Evolutionary conservation across 495 filamentous ascomycete species (phyloP).

Genomic region (Talaromyces borbonicus): DNA sequence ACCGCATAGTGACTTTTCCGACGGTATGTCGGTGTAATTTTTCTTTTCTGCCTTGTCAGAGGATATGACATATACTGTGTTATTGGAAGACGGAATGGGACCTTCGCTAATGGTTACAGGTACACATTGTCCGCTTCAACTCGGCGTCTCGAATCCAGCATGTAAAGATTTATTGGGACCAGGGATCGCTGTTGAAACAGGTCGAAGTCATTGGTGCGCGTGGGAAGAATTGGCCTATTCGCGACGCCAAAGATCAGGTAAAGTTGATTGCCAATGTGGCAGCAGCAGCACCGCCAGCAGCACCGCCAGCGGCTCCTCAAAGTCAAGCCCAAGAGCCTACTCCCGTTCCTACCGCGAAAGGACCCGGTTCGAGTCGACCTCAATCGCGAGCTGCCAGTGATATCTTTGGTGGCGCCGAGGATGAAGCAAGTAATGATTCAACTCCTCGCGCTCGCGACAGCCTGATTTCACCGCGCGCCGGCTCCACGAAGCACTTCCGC

Average conservation of each 20-base stretch:
- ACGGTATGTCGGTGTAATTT: slow-evolving; percentile 50
- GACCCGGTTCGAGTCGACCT: slow-evolving; percentile 46
- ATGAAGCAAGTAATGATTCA: slow-evolving; percentile 24
- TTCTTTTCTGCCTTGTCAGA: too few species aligned
- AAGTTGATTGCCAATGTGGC: slow-evolving; percentile 51
- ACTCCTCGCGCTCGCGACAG: slow-evolving; percentile 38
- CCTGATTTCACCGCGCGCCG: slow-evolving; percentile 49
- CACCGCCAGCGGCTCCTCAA: slow-evolving; percentile 1
- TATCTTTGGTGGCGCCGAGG: slow-evolving; percentile 46
- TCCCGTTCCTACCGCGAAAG: slow-evolving; percentile 23
- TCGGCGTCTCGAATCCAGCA: slow-evolving; percentile 63
- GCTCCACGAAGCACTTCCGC: slow-evolving; percentile 60
- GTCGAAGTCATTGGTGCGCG: slow-evolving; percentile 86
- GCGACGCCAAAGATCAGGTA: slow-evolving; percentile 76
- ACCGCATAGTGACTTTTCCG: slow-evolving; percentile 69
- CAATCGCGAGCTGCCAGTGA: slow-evolving; percentile 53
- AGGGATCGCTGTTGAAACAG: slow-evolving; percentile 83
- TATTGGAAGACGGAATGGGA: too few species aligned
- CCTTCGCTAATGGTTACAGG: slow-evolving; percentile 33
- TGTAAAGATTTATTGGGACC: slow-evolving; percentile 89
- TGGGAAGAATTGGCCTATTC: slow-evolving; percentile 88
- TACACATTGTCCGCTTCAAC: slow-evolving; percentile 86
- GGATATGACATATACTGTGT: too few species aligned
- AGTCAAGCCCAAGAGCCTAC: slow-evolving; percentile 7
- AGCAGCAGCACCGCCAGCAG: slow-evolving; percentile 11